Conservation (phyloP, 164 flowering plant species). For the Cinnamomum micranthum region DNA sequence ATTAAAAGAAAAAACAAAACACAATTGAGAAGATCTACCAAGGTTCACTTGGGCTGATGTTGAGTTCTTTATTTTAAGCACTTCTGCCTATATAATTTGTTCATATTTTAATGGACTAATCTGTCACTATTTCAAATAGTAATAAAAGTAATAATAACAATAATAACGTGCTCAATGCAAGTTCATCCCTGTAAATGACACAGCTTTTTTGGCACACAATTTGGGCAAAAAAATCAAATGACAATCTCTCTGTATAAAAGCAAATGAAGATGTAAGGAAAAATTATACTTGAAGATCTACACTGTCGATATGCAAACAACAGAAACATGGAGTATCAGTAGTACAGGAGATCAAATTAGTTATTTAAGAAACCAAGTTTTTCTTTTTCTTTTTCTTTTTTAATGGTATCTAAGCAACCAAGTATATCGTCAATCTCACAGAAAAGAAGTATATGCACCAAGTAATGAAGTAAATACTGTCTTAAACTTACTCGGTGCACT, state of each 20-base stretch:
- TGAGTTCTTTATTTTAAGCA: too few species aligned
- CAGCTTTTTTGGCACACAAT: background rate
- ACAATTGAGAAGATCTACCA: too few species aligned
- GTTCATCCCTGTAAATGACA: background rate
- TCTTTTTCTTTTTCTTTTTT: too few species aligned
- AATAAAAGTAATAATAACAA: background rate
- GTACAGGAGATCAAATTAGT: background rate
- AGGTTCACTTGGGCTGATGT: too few species aligned
- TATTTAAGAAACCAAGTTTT: background rate
- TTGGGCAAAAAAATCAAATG: background rate
- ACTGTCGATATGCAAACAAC: background rate
- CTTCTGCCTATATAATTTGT: too few species aligned
- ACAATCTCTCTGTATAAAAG: background rate
- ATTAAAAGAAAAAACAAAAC: too few species aligned
- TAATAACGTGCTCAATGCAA: background rate
- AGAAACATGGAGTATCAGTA: background rate
- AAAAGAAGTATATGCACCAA: background rate
- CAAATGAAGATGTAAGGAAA: background rate
- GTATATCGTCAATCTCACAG: background rate
- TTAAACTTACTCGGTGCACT: conserved; percentile 86
- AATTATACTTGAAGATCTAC: background rate
- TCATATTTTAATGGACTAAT: too few species aligned
- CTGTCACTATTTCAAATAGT: background rate
- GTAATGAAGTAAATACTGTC: background rate
- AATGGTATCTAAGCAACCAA: background rate